Conservation (phyloP, 148 eudicot species). For the Rhododendron henanense region DNA sequence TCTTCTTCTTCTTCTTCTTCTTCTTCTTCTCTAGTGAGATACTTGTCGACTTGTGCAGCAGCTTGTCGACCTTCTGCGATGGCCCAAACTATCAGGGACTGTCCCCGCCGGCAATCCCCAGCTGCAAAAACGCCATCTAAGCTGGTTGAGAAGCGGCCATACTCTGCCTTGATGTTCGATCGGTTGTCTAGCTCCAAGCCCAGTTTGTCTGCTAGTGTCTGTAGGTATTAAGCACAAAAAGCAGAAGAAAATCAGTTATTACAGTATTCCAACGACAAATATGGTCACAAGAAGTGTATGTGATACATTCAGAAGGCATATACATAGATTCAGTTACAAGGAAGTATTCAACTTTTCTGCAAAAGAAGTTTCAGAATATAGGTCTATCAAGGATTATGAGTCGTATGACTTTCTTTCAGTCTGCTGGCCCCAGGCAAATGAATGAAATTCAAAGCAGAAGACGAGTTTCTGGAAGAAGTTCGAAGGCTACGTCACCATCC, state of each 20-base stretch:
- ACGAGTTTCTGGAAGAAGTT: background rate
- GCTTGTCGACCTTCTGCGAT: constrained; percentile 90
- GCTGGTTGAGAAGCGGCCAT: constrained; percentile 47
- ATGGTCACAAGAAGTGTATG: background rate
- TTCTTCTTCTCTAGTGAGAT: constrained; percentile 54
- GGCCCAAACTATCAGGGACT: constrained; percentile 94
- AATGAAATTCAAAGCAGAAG: background rate
- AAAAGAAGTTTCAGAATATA: background rate
- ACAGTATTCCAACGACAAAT: background rate
- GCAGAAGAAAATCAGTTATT: background rate
- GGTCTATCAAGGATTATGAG: background rate
- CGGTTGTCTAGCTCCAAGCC: constrained; percentile 77
- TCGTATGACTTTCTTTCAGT: background rate
- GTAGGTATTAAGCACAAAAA: constrained; percentile 22
- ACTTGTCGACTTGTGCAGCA: constrained; percentile 81
- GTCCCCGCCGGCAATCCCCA: constrained; percentile 96
- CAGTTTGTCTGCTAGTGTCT: constrained; percentile 63
- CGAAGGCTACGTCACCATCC: background rate
- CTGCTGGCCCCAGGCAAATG: background rate
- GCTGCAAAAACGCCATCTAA: constrained; percentile 92
- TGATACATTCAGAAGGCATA: background rate
- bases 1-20: constrained; percentile 54
- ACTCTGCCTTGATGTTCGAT: constrained; percentile 67
- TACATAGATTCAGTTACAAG: background rate
- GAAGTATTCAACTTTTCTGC: background rate